A percentile compares a stretch with the other conserved stretches of the same genome.
Evolutionary conservation across 176 grass and related monocot genomes (phyloP).

Genomic region (Saccharum spontaneum): DNA sequence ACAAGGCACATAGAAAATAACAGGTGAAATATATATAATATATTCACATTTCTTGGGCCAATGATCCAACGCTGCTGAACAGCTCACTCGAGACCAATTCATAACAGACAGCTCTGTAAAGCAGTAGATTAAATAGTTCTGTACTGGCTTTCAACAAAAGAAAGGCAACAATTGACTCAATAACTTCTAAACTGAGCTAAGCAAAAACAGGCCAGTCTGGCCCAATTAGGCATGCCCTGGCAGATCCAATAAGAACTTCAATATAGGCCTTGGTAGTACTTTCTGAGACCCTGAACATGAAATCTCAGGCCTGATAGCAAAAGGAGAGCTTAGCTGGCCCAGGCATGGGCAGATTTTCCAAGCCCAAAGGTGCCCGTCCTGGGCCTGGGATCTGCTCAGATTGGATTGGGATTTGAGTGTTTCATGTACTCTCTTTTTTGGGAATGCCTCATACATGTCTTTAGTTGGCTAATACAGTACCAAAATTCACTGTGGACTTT

Average conservation of each 20-base stretch:
- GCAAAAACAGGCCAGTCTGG: background rate
- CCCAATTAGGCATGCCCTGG: background rate
- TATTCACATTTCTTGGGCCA: background rate
- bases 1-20: background rate
- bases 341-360: background rate
- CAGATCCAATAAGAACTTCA: background rate
- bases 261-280: background rate
- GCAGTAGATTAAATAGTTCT: background rate
- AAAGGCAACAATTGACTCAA: background rate
- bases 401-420: background rate
- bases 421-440: background rate
- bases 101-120: background rate
- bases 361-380: background rate
- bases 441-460: constrained; percentile 9
- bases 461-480: background rate
- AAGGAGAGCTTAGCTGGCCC: background rate
- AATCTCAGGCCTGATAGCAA: background rate
- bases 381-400: background rate
- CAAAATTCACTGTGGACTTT: background rate
- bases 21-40: background rate
- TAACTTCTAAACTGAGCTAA: background rate
- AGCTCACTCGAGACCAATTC: background rate
- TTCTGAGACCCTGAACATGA: background rate
- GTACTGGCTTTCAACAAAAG: background rate
- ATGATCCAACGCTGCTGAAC: background rate